phyloP scores from a whole-genome alignment of 2,329 filamentous ascomycete species.

The Sporothrix pallida region DNA sequence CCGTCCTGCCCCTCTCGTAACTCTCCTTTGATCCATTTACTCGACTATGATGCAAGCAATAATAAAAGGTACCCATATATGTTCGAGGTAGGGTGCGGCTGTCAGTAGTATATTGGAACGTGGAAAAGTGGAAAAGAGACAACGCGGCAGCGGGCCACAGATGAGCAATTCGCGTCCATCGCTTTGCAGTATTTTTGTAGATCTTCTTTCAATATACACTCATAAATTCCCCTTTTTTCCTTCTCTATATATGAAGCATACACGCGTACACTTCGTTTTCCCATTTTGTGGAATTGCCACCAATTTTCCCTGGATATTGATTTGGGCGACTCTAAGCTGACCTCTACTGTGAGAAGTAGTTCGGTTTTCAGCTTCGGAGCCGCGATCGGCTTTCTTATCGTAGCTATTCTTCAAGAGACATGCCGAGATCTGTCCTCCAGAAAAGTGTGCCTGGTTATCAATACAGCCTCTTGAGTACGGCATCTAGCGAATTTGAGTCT shows the following conservation, averaged over 20 bases:
- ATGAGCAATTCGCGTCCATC: neutral
- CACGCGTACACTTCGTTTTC: neutral
- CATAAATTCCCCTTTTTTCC: neutral
- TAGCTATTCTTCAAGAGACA: neutral
- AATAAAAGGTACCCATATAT: too few species aligned
- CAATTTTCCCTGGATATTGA: neutral
- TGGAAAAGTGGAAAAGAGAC: neutral
- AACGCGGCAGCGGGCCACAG: neutral
- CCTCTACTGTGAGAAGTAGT: too few species aligned
- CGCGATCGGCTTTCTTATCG: neutral
- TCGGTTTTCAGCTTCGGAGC: neutral
- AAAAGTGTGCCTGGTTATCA: too few species aligned
- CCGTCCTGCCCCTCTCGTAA: too few species aligned
- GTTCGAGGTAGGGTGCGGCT: neutral
- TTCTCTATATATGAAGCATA: conserved; percentile 1
- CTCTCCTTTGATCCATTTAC: too few species aligned
- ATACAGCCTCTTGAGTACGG: too few species aligned
- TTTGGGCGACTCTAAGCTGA: too few species aligned
- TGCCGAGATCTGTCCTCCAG: too few species aligned
- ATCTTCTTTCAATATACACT: neutral
- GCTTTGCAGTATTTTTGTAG: neutral
- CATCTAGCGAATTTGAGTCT: neutral
- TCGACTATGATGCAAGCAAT: too few species aligned
- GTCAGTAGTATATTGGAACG: neutral
- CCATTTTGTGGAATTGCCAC: neutral